These are phyloP conservation scores for Ceratocystis cubensis DNA, from an alignment of 2,329 filamentous ascomycete species.

Conservation along the genomic window DNA sequence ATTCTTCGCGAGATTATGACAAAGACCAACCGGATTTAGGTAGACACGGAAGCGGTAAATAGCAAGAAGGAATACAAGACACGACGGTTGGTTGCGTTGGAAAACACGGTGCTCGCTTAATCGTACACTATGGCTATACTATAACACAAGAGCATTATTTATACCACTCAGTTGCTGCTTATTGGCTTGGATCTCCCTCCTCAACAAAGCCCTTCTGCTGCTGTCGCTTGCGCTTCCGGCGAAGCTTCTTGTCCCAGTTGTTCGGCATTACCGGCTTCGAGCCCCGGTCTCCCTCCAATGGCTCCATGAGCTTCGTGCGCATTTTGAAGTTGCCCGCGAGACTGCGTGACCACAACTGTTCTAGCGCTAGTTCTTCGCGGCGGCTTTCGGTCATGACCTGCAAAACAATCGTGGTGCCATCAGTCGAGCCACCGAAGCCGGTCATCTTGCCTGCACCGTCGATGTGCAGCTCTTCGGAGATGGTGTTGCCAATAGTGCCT, in stretches of 20 bases:
- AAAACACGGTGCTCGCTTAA: background rate
- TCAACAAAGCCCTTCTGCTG: constrained; percentile 12
- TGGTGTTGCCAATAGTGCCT: constrained; percentile 52
- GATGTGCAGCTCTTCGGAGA: constrained; percentile 33
- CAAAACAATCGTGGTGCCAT: constrained; percentile 42
- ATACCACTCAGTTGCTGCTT: background rate
- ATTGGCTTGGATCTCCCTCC: background rate
- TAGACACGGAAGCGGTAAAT: background rate
- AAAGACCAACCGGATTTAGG: background rate
- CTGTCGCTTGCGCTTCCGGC: constrained; percentile 18
- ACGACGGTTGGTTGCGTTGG: background rate
- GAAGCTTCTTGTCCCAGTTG: constrained; percentile 20
- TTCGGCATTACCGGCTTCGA: constrained; percentile 12
- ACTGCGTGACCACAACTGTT: constrained; percentile 38
- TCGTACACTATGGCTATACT: constrained; percentile 11
- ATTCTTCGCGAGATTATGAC: constrained; percentile 40
- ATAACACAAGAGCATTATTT: background rate
- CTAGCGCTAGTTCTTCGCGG: constrained; percentile 41
- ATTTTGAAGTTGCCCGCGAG: constrained; percentile 27
- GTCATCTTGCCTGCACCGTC: constrained; percentile 48
- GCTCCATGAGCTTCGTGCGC: constrained; percentile 23
- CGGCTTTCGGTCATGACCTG: constrained; percentile 46
- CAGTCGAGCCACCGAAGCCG: constrained; percentile 52
- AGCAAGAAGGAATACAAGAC: background rate
- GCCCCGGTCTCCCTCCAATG: constrained; percentile 3